Evolutionary conservation across 495 filamentous ascomycete species (phyloP).

Genomic region (Pseudevernia furfuracea): DNA sequence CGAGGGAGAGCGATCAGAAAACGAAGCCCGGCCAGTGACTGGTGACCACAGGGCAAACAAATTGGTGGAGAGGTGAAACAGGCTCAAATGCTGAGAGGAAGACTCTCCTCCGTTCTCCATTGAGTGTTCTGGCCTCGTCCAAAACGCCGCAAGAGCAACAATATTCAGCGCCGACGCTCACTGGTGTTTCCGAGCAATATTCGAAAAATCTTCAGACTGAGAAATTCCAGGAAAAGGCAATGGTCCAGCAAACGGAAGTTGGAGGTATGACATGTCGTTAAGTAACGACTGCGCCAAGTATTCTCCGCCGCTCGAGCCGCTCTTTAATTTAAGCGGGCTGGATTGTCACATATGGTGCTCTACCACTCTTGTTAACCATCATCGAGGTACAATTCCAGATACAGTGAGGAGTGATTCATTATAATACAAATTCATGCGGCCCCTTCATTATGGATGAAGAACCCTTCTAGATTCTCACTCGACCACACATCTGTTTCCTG

Average conservation of each 20-base stretch:
- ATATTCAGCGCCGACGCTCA: not conserved
- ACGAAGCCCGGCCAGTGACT: not conserved
- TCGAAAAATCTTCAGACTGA: not conserved
- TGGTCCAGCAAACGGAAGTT: not conserved
- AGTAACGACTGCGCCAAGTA: not conserved
- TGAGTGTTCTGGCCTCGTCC: not conserved
- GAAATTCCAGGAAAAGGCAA: not conserved
- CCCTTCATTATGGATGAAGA: not conserved
- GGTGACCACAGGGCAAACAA: not conserved
- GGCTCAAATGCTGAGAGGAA: not conserved
- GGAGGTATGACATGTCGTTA: not conserved
- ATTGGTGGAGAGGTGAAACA: not conserved
- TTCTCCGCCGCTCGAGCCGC: not conserved
- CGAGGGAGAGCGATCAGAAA: not conserved
- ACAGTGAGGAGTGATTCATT: not conserved
- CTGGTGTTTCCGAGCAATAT: not conserved
- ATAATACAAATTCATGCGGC: not conserved
- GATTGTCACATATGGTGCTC: not conserved
- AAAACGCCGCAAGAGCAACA: not conserved
- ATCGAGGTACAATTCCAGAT: not conserved
- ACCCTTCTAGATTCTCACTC: not conserved
- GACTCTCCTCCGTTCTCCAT: not conserved
- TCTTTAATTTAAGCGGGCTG: no score
- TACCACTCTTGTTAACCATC: not conserved
- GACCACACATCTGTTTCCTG: not conserved